Base-by-base conservation (phyloP, 202 grass and related monocot species). In the Tripidium arundinaceum region DNA sequence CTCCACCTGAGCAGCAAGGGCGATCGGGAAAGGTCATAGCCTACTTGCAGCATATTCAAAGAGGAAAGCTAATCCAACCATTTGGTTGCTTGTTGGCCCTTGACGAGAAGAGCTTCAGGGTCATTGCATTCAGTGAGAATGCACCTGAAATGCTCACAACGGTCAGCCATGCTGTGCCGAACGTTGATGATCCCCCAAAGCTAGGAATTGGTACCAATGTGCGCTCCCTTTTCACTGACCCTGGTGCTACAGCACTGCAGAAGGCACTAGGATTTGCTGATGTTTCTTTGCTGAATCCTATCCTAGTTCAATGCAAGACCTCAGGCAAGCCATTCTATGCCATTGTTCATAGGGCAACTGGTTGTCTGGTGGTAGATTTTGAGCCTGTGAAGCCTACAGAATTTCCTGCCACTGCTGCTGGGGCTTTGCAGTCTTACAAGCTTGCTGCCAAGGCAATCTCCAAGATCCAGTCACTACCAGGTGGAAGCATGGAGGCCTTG, bases 371-470 rank as follows among this genome's bases (percentile, higher is more conserved):
- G 19, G 66, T 97, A n/a, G 94, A 97, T 40, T 92, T 97, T 81
- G 94, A 97, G 52, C 91, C 91, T 11, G 89, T 97, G 6, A 94
- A 94, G 42, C 89, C 89, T 10, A 81, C 85, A 27, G 89, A 94
- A 41, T 87, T 92, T 74, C 89, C 94, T 64, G 86, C 87, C 71
- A 92, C 86, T 54, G 91, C 91, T 21, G 87, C 91, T 55, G 89
- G 94, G 31, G 89, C 94, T 18, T 90, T 92, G 60, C 94, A 94
- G 75, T 98, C 94, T 4, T 98, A 98, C 86, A 98, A 98, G 86
- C 91, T 91, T 62, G 94, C 94, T 12, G 89, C 94, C 79, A 98
- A 98, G 72, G 94, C 94, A 62, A 92, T 98, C 34, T 85, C 91
- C 21, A 93, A 91, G 38, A 87, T 98, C 55, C 94, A 98, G 76